Conservation (phyloP, 148 eudicot species). For the Rhododendron griersonianum region DNA sequence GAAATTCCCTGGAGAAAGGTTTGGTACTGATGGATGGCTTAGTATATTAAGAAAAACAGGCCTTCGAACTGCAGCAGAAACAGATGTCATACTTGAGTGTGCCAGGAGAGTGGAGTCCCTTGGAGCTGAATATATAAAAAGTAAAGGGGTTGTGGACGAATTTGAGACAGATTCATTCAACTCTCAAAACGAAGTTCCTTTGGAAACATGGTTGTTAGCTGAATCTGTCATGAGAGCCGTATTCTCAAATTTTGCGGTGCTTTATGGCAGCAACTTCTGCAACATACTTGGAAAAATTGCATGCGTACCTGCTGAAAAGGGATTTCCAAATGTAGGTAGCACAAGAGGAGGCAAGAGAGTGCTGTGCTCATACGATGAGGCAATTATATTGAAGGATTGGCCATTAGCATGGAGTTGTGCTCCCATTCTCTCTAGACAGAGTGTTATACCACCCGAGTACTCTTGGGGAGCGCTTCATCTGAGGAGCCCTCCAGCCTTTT, state of each 20-base stretch:
- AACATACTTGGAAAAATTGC: constrained; percentile 77
- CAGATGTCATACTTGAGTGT: constrained; percentile 87
- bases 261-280: constrained; percentile 84
- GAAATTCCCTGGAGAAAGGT: constrained; percentile 93
- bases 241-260: constrained; percentile 88
- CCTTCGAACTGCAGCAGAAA: constrained; percentile 65
- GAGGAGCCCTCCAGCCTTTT: constrained; percentile 81
- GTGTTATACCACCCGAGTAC: constrained; percentile 86
- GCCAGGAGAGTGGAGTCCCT: constrained; percentile 86
- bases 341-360: constrained; percentile 85
- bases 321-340: constrained; percentile 85
- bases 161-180: constrained; percentile 48
- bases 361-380: constrained; percentile 78
- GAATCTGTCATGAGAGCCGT: constrained; percentile 77
- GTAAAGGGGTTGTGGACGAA: constrained; percentile 37
- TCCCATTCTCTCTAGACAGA: constrained; percentile 71
- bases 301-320: constrained; percentile 88
- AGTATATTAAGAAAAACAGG: constrained; percentile 75
- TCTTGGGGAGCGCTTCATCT: constrained; percentile 88
- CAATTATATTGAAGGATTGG: constrained; percentile 90
- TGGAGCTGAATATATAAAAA: constrained; percentile 58
- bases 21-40: constrained; percentile 80
- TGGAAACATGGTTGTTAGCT: constrained; percentile 79
- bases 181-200: constrained; percentile 57
- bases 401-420: constrained; percentile 95